Percentiles rank a stretch among this genome's conserved stretches.
Conservation (phyloP, 2,329 filamentous ascomycete genomes). For the Claviceps maximensis region DNA sequence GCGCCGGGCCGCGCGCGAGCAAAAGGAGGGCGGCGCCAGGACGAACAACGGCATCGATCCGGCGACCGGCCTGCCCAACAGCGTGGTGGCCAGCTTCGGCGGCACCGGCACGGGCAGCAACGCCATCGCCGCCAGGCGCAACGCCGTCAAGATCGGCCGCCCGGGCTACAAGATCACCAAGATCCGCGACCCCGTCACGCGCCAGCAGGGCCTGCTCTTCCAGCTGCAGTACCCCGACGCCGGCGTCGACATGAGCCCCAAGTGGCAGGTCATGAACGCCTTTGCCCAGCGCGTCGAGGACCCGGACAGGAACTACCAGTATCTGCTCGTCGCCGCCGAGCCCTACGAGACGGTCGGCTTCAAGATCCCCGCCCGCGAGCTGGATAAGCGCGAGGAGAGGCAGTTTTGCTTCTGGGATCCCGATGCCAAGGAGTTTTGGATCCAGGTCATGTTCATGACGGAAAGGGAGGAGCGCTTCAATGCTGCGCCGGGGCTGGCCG, state of each 20-base stretch:
- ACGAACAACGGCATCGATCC: slow-evolving; percentile 44
- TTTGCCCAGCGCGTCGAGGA: slow-evolving; percentile 94
- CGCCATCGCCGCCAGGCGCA: slow-evolving; percentile 62
- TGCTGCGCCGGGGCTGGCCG: slow-evolving; percentile 47
- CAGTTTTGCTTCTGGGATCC: slow-evolving; percentile 95
- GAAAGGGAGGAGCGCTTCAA: slow-evolving; percentile 87
- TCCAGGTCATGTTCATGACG: slow-evolving; percentile 96
- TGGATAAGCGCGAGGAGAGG: slow-evolving; percentile 75
- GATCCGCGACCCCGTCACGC: slow-evolving; percentile 73
- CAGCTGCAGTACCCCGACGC: slow-evolving; percentile 95
- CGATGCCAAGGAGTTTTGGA: slow-evolving; percentile 93
- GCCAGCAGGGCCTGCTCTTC: slow-evolving; percentile 86
- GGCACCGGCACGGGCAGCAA: neutral
- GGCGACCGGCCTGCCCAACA: slow-evolving; percentile 56
- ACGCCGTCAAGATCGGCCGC: slow-evolving; percentile 86
- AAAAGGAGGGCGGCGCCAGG: slow-evolving; percentile 60
- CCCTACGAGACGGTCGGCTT: slow-evolving; percentile 97
- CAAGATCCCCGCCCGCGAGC: slow-evolving; percentile 86
- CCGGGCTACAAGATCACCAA: slow-evolving; percentile 98
- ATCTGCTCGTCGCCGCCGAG: slow-evolving; percentile 86
- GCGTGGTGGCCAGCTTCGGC: slow-evolving; percentile 59
- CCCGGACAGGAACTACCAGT: slow-evolving; percentile 88
- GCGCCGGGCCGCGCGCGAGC: slow-evolving; percentile 85
- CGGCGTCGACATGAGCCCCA: slow-evolving; percentile 57
- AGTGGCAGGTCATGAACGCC: slow-evolving; percentile 93